A percentile compares a stretch with the other conserved stretches of the same genome.
These are phyloP conservation scores for Colletotrichum sp. DNA, from an alignment of 2,329 filamentous ascomycete species.

Conservation along the genomic window DNA sequence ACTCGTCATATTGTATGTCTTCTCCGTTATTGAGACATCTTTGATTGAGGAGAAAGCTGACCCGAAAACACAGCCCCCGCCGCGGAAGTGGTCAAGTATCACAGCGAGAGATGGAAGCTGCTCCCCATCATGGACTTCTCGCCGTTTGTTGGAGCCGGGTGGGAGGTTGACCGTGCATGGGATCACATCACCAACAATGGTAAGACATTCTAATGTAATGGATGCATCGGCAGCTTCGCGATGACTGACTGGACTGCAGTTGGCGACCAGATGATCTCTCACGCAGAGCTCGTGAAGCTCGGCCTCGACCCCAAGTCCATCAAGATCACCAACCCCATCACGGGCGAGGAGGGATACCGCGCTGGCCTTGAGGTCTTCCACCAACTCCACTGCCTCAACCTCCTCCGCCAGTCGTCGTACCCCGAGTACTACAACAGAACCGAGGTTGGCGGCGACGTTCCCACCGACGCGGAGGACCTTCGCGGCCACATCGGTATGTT, in stretches of 20 bases:
- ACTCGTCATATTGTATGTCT: slow-evolving; percentile 50
- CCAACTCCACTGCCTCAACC: slow-evolving; percentile 57
- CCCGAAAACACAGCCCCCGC: slow-evolving; percentile 45
- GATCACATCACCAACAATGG: slow-evolving; percentile 54
- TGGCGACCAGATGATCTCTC: slow-evolving; percentile 65
- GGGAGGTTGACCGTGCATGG: slow-evolving; percentile 64
- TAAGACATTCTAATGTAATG: slow-evolving; percentile 20
- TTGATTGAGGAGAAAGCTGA: background rate
- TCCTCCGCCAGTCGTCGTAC: slow-evolving; percentile 52
- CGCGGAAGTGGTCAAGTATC: slow-evolving; percentile 51
- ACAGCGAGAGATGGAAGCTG: slow-evolving; percentile 54
- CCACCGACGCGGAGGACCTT: slow-evolving; percentile 45
- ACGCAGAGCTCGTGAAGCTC: slow-evolving; percentile 57
- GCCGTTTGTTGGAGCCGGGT: slow-evolving; percentile 59
- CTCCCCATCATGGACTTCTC: slow-evolving; percentile 48
- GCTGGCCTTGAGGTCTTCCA: slow-evolving; percentile 65
- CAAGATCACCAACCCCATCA: slow-evolving; percentile 59
- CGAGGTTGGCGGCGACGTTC: slow-evolving; percentile 52
- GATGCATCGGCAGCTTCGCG: rapidly evolving
- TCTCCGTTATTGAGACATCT: background rate
- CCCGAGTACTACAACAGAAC: slow-evolving; percentile 51
- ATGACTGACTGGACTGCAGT: slow-evolving; percentile 39
- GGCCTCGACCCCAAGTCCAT: slow-evolving; percentile 57
- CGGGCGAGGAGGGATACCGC: slow-evolving; percentile 63
- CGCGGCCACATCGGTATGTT: slow-evolving; percentile 44